phyloP scores from a whole-genome alignment of 257 asterid species.

The Forsythia viridissima region DNA sequence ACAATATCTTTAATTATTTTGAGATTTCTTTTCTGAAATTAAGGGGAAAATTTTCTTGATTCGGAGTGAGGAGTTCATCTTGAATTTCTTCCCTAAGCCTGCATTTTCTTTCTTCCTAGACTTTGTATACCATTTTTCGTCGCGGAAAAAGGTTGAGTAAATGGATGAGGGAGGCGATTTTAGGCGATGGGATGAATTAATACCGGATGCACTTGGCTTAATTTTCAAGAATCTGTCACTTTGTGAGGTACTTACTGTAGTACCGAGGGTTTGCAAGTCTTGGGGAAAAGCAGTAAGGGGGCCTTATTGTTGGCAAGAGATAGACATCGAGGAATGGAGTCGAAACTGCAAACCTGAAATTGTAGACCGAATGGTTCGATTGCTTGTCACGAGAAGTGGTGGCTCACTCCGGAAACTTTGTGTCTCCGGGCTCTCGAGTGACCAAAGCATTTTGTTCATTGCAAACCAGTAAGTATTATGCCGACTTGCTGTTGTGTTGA shows the following conservation, averaged over 20 bases:
- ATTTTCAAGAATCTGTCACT: conserved; percentile 77
- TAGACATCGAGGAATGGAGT: conserved; percentile 93
- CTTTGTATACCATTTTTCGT: neutral
- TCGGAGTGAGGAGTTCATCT: too few species aligned
- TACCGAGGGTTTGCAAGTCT: conserved; percentile 83
- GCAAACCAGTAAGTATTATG: conserved; percentile 65
- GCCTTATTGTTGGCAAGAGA: conserved; percentile 92
- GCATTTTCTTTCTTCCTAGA: neutral
- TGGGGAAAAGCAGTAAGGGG: conserved; percentile 74
- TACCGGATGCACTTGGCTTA: conserved; percentile 84
- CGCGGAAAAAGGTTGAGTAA: neutral
- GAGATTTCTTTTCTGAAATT: neutral
- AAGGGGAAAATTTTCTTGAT: neutral
- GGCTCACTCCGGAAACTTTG: conserved; percentile 68
- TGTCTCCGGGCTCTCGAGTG: conserved; percentile 60
- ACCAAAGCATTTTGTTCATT: conserved; percentile 52
- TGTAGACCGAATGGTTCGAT: conserved; percentile 62
- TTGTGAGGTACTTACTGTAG: conserved; percentile 65
- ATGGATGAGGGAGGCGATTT: conserved; percentile 57
- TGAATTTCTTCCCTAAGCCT: neutral
- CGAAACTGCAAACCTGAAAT: conserved; percentile 38
- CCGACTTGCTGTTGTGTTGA: too few species aligned
- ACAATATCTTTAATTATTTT: neutral
- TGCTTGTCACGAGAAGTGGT: conserved; percentile 63
- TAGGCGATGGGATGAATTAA: conserved; percentile 72